Evolutionary conservation across 495 filamentous ascomycete genomes (phyloP).

Genomic region (Aspergillus cristatus): DNA sequence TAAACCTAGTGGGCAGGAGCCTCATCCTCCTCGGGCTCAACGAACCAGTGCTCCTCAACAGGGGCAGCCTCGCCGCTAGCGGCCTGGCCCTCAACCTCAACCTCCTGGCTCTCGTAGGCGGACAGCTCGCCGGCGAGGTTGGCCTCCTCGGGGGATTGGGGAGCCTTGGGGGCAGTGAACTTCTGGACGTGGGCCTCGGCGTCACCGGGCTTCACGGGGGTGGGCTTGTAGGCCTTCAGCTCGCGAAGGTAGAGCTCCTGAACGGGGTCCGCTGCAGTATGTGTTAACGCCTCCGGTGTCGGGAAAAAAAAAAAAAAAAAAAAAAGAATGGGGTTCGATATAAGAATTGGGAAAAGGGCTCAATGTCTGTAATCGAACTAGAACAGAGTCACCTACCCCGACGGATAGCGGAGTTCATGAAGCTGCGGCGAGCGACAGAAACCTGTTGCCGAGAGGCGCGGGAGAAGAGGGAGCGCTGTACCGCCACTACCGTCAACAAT

Average conservation of each 20-base stretch:
- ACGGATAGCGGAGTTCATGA: constrained; percentile 50
- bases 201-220: constrained; percentile 73
- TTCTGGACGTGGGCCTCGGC: constrained; percentile 85
- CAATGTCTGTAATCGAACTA: too few species aligned
- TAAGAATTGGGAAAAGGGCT: too few species aligned
- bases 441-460: constrained; percentile 65
- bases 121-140: constrained; percentile 84
- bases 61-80: constrained; percentile 44
- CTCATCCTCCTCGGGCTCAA: constrained; percentile 52
- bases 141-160: constrained; percentile 81
- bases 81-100: constrained; percentile 87
- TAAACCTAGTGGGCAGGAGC: constrained; percentile 40
- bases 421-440: constrained; percentile 63
- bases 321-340: not conserved
- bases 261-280: constrained; percentile 71
- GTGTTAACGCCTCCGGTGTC: not conserved
- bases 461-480: constrained; percentile 72
- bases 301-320: not conserved
- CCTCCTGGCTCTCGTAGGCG: constrained; percentile 83
- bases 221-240: constrained; percentile 85
- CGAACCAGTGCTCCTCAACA: constrained; percentile 63
- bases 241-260: constrained; percentile 96
- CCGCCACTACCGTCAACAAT: constrained; percentile 7
- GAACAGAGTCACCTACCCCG: constrained; percentile 26
- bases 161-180: constrained; percentile 69